phyloP scores from a whole-genome alignment of 2,329 filamentous ascomycete species.

The Akanthomyces muscarius region DNA sequence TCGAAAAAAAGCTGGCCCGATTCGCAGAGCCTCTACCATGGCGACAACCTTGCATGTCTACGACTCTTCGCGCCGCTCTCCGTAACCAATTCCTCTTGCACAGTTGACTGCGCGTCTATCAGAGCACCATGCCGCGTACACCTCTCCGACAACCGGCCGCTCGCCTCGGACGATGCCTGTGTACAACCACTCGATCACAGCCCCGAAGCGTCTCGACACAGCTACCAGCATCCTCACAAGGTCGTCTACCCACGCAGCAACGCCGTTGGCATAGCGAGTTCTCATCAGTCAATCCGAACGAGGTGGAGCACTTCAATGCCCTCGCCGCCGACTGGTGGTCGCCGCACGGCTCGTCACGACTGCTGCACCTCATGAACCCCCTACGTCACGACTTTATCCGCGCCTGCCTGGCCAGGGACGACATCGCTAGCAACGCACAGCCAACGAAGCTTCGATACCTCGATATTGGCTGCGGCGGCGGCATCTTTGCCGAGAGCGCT shows the following conservation, averaged over 20 bases:
- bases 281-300: constrained; percentile 78
- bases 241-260: background rate
- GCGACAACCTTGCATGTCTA: background rate
- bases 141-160: background rate
- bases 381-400: constrained; percentile 89
- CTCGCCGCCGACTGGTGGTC: constrained; percentile 98
- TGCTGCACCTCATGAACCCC: constrained; percentile 97
- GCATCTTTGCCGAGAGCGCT: constrained; percentile 89
- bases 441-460: constrained; percentile 59
- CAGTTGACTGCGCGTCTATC: background rate
- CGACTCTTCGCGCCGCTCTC: background rate
- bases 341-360: constrained; percentile 82
- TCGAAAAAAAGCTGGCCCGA: background rate
- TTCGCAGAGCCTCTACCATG: background rate
- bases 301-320: constrained; percentile 90
- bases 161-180: background rate
- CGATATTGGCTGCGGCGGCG: constrained; percentile 92
- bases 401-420: constrained; percentile 56
- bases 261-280: constrained; percentile 28
- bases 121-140: background rate
- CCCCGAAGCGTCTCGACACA: background rate
- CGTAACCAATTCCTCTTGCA: background rate
- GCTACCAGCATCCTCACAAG: background rate
- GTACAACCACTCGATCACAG: background rate
- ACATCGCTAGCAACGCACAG: background rate